These are phyloP conservation scores for Cutaneotrichosporon daszewskae DNA, from an alignment of 1,284 basidiomycete species.

Conservation along the genomic window DNA sequence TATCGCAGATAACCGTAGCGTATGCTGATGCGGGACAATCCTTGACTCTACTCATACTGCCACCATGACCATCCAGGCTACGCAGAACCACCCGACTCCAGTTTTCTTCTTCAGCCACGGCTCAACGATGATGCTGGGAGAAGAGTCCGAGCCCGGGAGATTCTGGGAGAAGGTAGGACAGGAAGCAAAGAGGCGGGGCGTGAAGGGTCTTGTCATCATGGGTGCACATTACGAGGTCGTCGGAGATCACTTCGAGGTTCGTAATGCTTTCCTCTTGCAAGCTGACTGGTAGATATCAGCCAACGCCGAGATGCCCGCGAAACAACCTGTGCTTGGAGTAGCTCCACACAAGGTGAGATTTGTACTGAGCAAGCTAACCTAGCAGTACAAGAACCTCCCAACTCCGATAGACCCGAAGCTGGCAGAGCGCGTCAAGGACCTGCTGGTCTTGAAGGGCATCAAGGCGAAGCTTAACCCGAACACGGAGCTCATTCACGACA, in stretches of 20 bases:
- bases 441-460: slow-evolving; percentile 20
- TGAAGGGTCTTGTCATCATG: slow-evolving; percentile 31
- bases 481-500: slow-evolving; percentile 31
- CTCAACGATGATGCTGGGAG: slow-evolving; percentile 29
- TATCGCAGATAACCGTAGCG: not conserved
- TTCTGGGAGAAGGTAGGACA: slow-evolving; percentile 25
- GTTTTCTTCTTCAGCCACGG: slow-evolving; percentile 26
- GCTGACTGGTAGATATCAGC: slow-evolving; percentile 20
- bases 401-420: slow-evolving; percentile 14
- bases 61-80: too few relatives aligned
- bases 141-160: too few relatives aligned
- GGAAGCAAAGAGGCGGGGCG: slow-evolving; percentile 23
- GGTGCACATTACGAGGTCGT: too few relatives aligned
- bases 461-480: slow-evolving; percentile 21
- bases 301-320: slow-evolving; percentile 24
- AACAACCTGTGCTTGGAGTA: too few relatives aligned
- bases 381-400: slow-evolving; percentile 24
- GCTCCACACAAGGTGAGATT: slow-evolving; percentile 27
- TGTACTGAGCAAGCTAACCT: not conserved
- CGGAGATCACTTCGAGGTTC: too few relatives aligned
- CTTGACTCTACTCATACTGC: too few relatives aligned
- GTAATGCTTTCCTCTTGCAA: too few relatives aligned
- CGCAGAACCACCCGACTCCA: not conserved
- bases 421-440: slow-evolving; percentile 16
- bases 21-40: not conserved